Evolutionary conservation across 1,284 basidiomycete genomes (phyloP).

Genomic region (Cutaneotrichosporon sp.): DNA sequence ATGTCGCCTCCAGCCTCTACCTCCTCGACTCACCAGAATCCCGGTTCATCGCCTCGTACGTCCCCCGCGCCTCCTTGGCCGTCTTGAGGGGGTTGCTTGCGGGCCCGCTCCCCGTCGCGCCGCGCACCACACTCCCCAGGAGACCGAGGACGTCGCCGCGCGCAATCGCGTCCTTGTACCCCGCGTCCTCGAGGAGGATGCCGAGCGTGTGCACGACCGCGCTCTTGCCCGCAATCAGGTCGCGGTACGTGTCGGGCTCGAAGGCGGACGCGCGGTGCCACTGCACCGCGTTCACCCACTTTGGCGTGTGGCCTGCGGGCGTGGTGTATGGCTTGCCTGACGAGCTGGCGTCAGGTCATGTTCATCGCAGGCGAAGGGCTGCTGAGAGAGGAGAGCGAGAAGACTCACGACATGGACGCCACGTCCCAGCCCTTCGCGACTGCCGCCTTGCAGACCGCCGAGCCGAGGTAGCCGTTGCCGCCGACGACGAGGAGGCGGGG

Average conservation of each 20-base stretch:
- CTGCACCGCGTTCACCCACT: slow-evolving; percentile 74
- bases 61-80: slow-evolving; percentile 42
- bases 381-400: neutral
- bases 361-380: too few relatives aligned
- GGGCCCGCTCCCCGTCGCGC: slow-evolving; percentile 48
- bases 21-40: slow-evolving; percentile 74
- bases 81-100: slow-evolving; percentile 67
- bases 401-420: slow-evolving; percentile 75
- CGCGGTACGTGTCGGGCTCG: slow-evolving; percentile 69
- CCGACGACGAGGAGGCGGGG: slow-evolving; percentile 76
- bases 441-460: slow-evolving; percentile 85
- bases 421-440: slow-evolving; percentile 81
- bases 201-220: slow-evolving; percentile 96
- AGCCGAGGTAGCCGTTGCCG: slow-evolving; percentile 94
- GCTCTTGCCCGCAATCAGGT: slow-evolving; percentile 64
- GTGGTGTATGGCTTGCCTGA: slow-evolving; percentile 83
- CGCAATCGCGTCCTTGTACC: slow-evolving; percentile 75
- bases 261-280: slow-evolving; percentile 81
- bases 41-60: slow-evolving; percentile 81
- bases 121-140: slow-evolving; percentile 53
- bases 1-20: too few relatives aligned
- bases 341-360: slow-evolving; percentile 61
- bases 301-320: slow-evolving; percentile 82
- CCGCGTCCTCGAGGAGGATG: slow-evolving; percentile 76
- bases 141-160: slow-evolving; percentile 63